These are phyloP conservation scores for Tolypocladium album DNA, from an alignment of 2,329 filamentous ascomycete genomes.

Conservation along the genomic window DNA sequence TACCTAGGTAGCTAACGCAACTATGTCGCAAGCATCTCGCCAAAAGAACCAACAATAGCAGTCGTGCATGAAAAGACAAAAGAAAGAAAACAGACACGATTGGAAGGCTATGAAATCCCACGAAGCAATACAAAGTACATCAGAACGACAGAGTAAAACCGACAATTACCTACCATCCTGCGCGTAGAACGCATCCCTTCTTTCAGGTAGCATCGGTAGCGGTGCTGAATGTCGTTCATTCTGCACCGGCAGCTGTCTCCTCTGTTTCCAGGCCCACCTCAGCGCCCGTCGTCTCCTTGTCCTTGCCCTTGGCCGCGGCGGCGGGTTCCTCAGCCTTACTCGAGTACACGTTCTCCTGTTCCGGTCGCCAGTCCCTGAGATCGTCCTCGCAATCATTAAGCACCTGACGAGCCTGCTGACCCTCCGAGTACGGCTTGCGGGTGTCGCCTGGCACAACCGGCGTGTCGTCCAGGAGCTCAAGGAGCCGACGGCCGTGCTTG, in stretches of 20 bases:
- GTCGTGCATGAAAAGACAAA: not conserved
- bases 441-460: conserved; percentile 80
- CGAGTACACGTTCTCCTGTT: conserved; percentile 25
- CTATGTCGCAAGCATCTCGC: not conserved
- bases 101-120: not conserved
- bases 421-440: conserved; percentile 56
- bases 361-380: conserved; percentile 61
- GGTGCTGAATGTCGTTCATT: not conserved
- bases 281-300: conserved; percentile 10
- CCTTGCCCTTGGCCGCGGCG: conserved; percentile 15
- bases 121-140: not conserved
- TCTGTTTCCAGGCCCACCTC: not conserved
- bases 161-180: not conserved
- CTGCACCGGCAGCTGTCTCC: not conserved
- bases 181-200: not conserved
- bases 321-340: conserved; percentile 11
- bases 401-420: conserved; percentile 64
- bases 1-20: not conserved
- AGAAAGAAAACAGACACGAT: not conserved
- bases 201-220: not conserved
- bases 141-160: not conserved
- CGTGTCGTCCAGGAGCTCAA: conserved; percentile 80
- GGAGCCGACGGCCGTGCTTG: conserved; percentile 74
- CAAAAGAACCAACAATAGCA: not conserved
- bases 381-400: conserved; percentile 90